Conservation (phyloP, 2,329 filamentous ascomycete species). For the Venturia carpophila region DNA sequence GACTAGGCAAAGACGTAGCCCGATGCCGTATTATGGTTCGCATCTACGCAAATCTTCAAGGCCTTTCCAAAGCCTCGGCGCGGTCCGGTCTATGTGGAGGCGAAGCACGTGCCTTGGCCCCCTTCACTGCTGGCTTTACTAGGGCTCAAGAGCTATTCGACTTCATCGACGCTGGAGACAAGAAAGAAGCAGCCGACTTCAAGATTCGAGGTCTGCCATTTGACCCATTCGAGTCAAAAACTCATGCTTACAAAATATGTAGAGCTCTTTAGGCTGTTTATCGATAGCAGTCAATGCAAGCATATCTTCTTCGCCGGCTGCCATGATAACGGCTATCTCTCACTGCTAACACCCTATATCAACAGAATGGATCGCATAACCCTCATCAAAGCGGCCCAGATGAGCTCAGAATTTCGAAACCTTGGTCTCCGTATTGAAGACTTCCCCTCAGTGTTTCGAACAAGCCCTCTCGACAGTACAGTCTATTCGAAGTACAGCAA, state of each 20-base stretch:
- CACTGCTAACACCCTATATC: slow-evolving; percentile 47
- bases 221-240: too few species aligned
- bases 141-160: slow-evolving; percentile 51
- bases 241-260: background rate
- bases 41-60: slow-evolving; percentile 49
- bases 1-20: slow-evolving; percentile 40
- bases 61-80: slow-evolving; percentile 44
- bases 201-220: slow-evolving; percentile 46
- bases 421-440: slow-evolving; percentile 46
- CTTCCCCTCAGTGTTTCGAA: slow-evolving; percentile 46
- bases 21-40: slow-evolving; percentile 48
- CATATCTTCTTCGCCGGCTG: slow-evolving; percentile 58
- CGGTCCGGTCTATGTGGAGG: slow-evolving; percentile 43
- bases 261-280: slow-evolving; percentile 42
- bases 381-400: slow-evolving; percentile 44
- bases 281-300: slow-evolving; percentile 53
- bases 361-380: slow-evolving; percentile 47
- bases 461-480: slow-evolving; percentile 26
- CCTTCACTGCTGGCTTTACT: slow-evolving; percentile 51
- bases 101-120: slow-evolving; percentile 49
- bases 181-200: slow-evolving; percentile 52
- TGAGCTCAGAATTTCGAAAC: slow-evolving; percentile 46
- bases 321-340: slow-evolving; percentile 52
- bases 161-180: slow-evolving; percentile 53
- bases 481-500: slow-evolving; percentile 14